Percentiles rank a stretch among this genome's conserved stretches.
Evolutionary conservation across 306 rosid species (phyloP).

Genomic region (Elaeagnus macrophylla): DNA sequence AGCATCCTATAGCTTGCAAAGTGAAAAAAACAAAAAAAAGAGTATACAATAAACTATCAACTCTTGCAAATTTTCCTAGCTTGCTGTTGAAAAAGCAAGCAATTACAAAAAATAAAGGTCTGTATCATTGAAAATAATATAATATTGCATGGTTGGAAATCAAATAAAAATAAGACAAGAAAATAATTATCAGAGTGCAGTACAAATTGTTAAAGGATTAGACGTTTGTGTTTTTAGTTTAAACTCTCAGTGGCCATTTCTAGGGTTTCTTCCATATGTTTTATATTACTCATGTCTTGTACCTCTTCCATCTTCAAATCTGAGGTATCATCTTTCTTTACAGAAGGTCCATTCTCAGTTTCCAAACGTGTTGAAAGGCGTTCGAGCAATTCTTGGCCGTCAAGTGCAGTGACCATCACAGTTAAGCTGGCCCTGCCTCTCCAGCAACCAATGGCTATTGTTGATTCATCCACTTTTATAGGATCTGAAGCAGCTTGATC

Average conservation of each 20-base stretch:
- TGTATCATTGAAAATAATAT: neutral
- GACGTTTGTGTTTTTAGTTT: neutral
- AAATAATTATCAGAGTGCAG: slow-evolving; percentile 2
- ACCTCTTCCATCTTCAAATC: slow-evolving; percentile 21
- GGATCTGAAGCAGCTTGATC: slow-evolving; percentile 20
- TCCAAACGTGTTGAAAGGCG: slow-evolving; percentile 55
- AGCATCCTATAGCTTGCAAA: no score
- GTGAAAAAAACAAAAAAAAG: no score
- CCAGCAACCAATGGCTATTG: slow-evolving; percentile 99
- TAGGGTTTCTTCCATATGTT: slow-evolving; percentile 12
- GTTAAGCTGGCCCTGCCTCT: slow-evolving; percentile 74
- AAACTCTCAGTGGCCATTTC: slow-evolving; percentile 8
- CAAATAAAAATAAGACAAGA: neutral
- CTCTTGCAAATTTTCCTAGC: neutral
- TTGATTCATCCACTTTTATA: slow-evolving; percentile 54
- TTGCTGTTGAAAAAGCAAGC: neutral
- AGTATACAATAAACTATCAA: neutral
- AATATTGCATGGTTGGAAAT: neutral
- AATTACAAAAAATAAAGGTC: neutral
- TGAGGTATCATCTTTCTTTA: slow-evolving; percentile 18
- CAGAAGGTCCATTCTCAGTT: slow-evolving; percentile 28
- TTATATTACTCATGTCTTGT: slow-evolving; percentile 21
- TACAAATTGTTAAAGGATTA: neutral
- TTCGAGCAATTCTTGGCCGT: slow-evolving; percentile 80
- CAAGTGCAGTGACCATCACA: slow-evolving; percentile 77